phyloP scores from a whole-genome alignment of 2,329 filamentous ascomycete species.

The Exophiala viscosa region DNA sequence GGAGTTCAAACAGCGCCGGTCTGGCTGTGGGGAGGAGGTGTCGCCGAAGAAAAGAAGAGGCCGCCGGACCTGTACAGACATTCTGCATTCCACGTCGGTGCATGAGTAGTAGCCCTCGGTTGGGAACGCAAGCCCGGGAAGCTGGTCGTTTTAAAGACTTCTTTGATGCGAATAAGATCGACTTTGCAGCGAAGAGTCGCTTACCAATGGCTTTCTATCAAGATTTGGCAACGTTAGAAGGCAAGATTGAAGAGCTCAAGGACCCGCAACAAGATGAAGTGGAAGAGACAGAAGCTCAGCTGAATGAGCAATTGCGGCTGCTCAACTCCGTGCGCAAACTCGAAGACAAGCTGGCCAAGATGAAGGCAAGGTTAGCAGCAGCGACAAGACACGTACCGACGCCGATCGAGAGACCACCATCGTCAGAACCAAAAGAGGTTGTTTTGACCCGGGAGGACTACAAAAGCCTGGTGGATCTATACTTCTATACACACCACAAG shows the following conservation, averaged over 20 bases:
- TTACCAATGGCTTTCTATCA: constrained; percentile 24
- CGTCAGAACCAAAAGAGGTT: constrained; percentile 12
- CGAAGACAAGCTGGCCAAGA: constrained; percentile 26
- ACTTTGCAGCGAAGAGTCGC: constrained; percentile 21
- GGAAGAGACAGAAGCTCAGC: constrained; percentile 11
- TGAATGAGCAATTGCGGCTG: constrained; percentile 23
- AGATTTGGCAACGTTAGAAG: constrained; percentile 20
- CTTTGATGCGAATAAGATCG: constrained; percentile 21
- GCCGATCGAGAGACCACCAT: not conserved
- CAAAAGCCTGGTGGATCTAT: constrained; percentile 46
- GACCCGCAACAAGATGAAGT: constrained; percentile 39
- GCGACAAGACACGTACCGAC: not conserved
- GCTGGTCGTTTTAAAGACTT: constrained; percentile 5
- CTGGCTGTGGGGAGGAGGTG: not conserved
- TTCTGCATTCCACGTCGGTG: not conserved
- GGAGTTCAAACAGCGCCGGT: not conserved
- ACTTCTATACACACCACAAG: constrained; percentile 36
- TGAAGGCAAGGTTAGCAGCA: constrained; percentile 19
- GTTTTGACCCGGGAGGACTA: constrained; percentile 43
- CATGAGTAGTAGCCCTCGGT: not conserved
- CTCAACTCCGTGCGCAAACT: constrained; percentile 27
- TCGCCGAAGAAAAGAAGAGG: not conserved
- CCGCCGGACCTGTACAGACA: not conserved
- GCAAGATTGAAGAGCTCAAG: constrained; percentile 21
- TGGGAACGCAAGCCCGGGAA: not conserved